Conservation (phyloP, 2,329 filamentous ascomycete species). For the Geosmithia putterillii region DNA sequence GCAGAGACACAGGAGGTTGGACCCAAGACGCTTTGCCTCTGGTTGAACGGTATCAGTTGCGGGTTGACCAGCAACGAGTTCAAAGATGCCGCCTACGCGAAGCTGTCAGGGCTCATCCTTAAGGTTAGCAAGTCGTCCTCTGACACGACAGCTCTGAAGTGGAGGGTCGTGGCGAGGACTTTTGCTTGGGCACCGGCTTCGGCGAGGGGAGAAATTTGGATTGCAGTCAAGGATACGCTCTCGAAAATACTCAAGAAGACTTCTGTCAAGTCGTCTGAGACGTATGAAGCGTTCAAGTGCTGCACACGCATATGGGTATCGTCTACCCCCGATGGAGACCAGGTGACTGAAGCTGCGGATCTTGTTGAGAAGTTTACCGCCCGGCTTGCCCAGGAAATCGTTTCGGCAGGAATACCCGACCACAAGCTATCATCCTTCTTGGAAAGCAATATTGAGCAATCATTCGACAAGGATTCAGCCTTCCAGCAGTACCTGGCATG, state of each 20-base stretch:
- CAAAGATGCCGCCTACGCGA: constrained; percentile 25
- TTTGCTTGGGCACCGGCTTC: constrained; percentile 19
- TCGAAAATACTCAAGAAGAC: constrained; percentile 18
- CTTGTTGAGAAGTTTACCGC: constrained; percentile 19
- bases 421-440: constrained; percentile 8
- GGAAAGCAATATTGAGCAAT: constrained; percentile 6
- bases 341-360: constrained; percentile 14
- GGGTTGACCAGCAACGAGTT: constrained; percentile 28
- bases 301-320: constrained; percentile 23
- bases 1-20: constrained; percentile 18
- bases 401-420: constrained; percentile 10
- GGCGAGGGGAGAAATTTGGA: constrained; percentile 20
- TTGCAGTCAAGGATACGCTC: constrained; percentile 16
- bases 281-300: constrained; percentile 28
- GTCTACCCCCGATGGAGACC: constrained; percentile 21
- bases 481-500: constrained; percentile 20
- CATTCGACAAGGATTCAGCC: constrained; percentile 12
- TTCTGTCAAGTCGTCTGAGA: constrained; percentile 18
- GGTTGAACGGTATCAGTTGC: constrained; percentile 28
- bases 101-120: constrained; percentile 22
- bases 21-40: constrained; percentile 22
- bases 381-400: constrained; percentile 17
- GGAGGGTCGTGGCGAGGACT: constrained; percentile 23
- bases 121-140: constrained; percentile 15
- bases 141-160: constrained; percentile 21